Percentiles rank a stretch among this genome's conserved stretches.
These are phyloP conservation scores for Apophysomyces sp. DNA, from an alignment of 371 early-diverging fungal genomes.

Conservation along the genomic window DNA sequence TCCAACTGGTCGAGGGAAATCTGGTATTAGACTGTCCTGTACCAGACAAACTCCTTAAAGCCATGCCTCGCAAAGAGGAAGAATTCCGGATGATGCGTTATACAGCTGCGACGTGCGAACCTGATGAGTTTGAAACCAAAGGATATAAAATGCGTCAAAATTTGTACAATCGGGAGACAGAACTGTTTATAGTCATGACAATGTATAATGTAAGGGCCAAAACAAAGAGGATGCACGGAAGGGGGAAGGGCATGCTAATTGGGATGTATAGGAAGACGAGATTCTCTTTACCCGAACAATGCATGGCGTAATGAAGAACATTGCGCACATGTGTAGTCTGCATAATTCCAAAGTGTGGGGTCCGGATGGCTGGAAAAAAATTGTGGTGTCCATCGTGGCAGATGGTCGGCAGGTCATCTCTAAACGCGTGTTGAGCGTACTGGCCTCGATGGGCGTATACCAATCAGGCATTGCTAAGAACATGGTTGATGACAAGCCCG, in stretches of 20 bases:
- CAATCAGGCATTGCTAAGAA: constrained; percentile 76
- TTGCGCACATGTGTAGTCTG: constrained; percentile 71
- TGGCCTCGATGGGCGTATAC: constrained; percentile 69
- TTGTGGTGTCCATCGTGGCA: constrained; percentile 82
- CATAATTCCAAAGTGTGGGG: constrained; percentile 65
- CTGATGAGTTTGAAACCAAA: constrained; percentile 74
- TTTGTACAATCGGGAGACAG: constrained; percentile 76
- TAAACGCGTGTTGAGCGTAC: constrained; percentile 50
- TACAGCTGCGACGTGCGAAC: constrained; percentile 83
- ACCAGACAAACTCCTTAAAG: constrained; percentile 58
- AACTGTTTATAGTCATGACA: constrained; percentile 82
- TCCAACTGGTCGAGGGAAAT: constrained; percentile 68
- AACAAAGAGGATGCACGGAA: not conserved
- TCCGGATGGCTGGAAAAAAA: constrained; percentile 79
- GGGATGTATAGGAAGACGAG: constrained; percentile 53
- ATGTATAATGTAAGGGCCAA: constrained; percentile 38
- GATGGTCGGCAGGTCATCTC: constrained; percentile 79
- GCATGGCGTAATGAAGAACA: constrained; percentile 79
- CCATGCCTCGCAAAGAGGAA: constrained; percentile 48
- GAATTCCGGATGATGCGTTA: constrained; percentile 82
- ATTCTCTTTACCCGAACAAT: constrained; percentile 72
- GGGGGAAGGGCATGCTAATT: not conserved
- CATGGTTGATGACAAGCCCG: constrained; percentile 58
- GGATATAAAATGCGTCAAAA: constrained; percentile 81
- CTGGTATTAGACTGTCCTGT: constrained; percentile 73